Conservation (phyloP, 495 filamentous ascomycete species). For the Monascus purpureus region DNA sequence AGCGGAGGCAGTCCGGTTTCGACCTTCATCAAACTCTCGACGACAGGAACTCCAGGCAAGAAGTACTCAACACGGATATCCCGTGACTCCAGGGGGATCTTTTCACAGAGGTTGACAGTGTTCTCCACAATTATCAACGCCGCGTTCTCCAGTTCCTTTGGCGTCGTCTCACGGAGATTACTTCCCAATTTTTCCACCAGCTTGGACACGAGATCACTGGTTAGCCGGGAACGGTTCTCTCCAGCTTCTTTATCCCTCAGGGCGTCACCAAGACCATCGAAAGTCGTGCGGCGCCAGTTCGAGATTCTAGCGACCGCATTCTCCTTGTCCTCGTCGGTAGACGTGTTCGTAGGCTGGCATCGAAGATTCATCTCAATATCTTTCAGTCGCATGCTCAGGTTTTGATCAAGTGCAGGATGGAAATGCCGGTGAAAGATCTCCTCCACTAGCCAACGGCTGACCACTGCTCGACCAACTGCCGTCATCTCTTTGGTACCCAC, state of each 20-base stretch:
- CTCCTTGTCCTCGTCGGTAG: slow-evolving; percentile 77
- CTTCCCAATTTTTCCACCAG: slow-evolving; percentile 57
- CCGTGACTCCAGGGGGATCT: slow-evolving; percentile 80
- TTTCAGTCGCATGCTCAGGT: slow-evolving; percentile 67
- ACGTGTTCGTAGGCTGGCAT: slow-evolving; percentile 46
- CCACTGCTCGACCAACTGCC: slow-evolving; percentile 78
- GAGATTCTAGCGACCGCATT: slow-evolving; percentile 76
- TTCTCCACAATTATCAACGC: slow-evolving; percentile 89
- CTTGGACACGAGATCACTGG: slow-evolving; percentile 51
- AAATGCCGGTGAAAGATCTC: slow-evolving; percentile 86
- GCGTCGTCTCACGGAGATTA: slow-evolving; percentile 61
- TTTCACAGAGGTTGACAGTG: slow-evolving; percentile 69
- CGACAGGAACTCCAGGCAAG: slow-evolving; percentile 51
- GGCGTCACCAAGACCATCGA: slow-evolving; percentile 72
- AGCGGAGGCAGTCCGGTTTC: slow-evolving; percentile 68
- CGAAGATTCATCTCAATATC: slow-evolving; percentile 83
- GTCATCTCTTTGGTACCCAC: slow-evolving; percentile 95
- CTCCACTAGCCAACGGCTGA: slow-evolving; percentile 81
- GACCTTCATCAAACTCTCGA: slow-evolving; percentile 64
- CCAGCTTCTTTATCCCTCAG: slow-evolving; percentile 50
- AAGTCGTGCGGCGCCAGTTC: slow-evolving; percentile 83
- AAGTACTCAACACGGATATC: slow-evolving; percentile 83
- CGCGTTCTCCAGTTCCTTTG: slow-evolving; percentile 62
- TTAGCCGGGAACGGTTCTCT: slow-evolving; percentile 50
- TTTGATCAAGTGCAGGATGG: slow-evolving; percentile 69